These are phyloP conservation scores for Datura wrightii DNA, from an alignment of 257 asterid genomes.

Conservation along the genomic window DNA sequence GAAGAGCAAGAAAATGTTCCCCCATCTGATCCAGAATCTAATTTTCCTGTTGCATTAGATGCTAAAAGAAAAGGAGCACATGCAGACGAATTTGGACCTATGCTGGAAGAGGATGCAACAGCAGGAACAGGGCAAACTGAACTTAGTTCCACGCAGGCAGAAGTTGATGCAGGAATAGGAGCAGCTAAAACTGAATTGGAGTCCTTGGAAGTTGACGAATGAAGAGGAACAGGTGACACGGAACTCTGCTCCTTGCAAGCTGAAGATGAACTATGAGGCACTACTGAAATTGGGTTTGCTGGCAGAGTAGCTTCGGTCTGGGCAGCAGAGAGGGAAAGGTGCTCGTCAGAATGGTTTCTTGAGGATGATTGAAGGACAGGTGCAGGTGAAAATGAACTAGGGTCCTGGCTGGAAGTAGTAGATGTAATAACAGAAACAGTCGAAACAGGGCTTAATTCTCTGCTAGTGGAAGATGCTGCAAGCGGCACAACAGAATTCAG, in stretches of 20 bases:
- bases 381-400: constrained; percentile 9
- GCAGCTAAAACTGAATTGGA: constrained; percentile 37
- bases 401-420: constrained; percentile 19
- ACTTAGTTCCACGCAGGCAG: constrained; percentile 28
- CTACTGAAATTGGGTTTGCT: constrained; percentile 35
- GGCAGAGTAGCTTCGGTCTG: constrained; percentile 41
- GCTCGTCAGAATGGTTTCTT: constrained; percentile 33
- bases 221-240: constrained; percentile 23
- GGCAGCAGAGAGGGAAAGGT: constrained; percentile 47
- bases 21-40: constrained; percentile 39
- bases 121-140: constrained; percentile 28
- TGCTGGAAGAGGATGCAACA: constrained; percentile 27
- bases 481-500: background rate
- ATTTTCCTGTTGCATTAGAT: constrained; percentile 45
- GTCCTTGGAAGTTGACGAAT: constrained; percentile 27
- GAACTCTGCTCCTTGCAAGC: constrained; percentile 24
- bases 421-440: constrained; percentile 11
- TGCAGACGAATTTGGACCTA: constrained; percentile 25
- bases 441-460: background rate
- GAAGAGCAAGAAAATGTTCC: constrained; percentile 40
- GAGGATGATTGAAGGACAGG: constrained; percentile 15
- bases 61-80: constrained; percentile 43
- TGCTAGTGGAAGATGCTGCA: constrained; percentile 28
- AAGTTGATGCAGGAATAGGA: constrained; percentile 32
- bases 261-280: constrained; percentile 32